A percentile compares a stretch with the other conserved stretches of the same genome.
Conservation (phyloP, 1,139 yeast species). For the Magnusiomyces sp. region DNA sequence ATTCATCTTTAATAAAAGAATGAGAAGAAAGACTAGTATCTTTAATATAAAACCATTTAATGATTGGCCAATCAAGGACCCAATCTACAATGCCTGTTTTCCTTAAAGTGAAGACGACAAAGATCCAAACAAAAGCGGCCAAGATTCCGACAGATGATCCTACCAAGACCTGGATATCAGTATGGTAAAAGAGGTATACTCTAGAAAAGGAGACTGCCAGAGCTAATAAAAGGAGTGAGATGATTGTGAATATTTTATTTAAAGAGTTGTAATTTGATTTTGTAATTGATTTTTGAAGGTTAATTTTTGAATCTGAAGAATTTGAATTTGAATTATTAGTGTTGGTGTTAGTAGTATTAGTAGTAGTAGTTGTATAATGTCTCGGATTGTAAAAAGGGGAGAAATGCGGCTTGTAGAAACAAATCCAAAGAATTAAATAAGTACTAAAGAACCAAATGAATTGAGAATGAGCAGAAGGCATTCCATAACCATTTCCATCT, state of each 20-base stretch:
- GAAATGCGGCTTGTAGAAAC: constrained; percentile 29
- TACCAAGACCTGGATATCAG: constrained; percentile 59
- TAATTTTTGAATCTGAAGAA: too few species aligned
- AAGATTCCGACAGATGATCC: constrained; percentile 60
- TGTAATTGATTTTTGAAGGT: too few species aligned
- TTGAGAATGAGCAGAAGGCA: constrained; percentile 97
- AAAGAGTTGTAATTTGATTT: too few species aligned
- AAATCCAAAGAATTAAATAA: constrained; percentile 48
- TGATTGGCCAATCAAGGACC: constrained; percentile 29
- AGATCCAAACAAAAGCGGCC: constrained; percentile 52
- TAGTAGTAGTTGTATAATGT: too few species aligned
- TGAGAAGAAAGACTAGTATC: constrained; percentile 31
- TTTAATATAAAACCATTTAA: constrained; percentile 30
- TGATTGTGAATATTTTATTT: too few species aligned
- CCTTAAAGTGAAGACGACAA: constrained; percentile 39
- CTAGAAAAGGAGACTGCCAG: constrained; percentile 61
- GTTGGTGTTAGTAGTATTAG: too few species aligned
- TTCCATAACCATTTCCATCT: constrained; percentile 63
- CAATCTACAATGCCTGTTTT: constrained; percentile 31
- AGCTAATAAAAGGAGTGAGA: constrained; percentile 28
- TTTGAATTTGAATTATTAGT: too few species aligned
- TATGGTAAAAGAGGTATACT: constrained; percentile 72
- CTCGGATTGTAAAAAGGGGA: not conserved
- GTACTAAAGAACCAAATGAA: constrained; percentile 82
- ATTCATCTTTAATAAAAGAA: constrained; percentile 29